Base-by-base conservation (phyloP, 2,329 filamentous ascomycete genomes). In the Tothia fuscella region DNA sequence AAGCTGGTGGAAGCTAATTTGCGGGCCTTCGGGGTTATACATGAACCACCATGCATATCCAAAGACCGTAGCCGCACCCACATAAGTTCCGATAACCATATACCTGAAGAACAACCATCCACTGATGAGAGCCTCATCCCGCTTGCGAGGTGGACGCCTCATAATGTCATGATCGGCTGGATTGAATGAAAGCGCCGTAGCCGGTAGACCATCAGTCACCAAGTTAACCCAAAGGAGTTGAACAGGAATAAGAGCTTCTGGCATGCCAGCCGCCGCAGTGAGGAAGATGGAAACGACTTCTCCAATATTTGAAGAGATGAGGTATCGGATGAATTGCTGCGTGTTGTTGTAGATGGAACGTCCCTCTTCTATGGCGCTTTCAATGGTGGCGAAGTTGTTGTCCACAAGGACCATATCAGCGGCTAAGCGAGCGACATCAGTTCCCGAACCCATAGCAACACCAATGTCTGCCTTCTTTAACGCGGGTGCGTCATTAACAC, bases 21-120 rank as follows among this genome's bases (percentile, higher is more conserved):
- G 84, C 19, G 91, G 91, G 1, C 91, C 91, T 50, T 80, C 77
- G 6, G 78, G 66, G 67, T 96, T 89, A 70, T 82, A 94, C 82
- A 98, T 88, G 71, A 96, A 98, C 85, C 87, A 98, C 91, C 91
- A 98, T n/a, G 86, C 89, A 58, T 98, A 98, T 34, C 93, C 91
- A 56, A 82, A 87, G 16, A 98, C 93, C 3, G 91, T 98, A 41
- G 91, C 91, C 30, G 86, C 71, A 57, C 91, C 91, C 45, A 98
- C 91, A 50, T 98, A 98, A 6, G 78, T 86, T 47, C 91, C 91
- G 53, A 98, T 91, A 38, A 96, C 80, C 70, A 98, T 78, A 64
- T 98, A 98, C 41, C 91, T 80, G 74, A 96, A 87, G 69, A 98
- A 95, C 29, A 98, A 68, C 91, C 91, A 98, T 46, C 88, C 87